phyloP scores from a whole-genome alignment of 2,329 filamentous ascomycete genomes.

The Pseudopithomyces chartarum region DNA sequence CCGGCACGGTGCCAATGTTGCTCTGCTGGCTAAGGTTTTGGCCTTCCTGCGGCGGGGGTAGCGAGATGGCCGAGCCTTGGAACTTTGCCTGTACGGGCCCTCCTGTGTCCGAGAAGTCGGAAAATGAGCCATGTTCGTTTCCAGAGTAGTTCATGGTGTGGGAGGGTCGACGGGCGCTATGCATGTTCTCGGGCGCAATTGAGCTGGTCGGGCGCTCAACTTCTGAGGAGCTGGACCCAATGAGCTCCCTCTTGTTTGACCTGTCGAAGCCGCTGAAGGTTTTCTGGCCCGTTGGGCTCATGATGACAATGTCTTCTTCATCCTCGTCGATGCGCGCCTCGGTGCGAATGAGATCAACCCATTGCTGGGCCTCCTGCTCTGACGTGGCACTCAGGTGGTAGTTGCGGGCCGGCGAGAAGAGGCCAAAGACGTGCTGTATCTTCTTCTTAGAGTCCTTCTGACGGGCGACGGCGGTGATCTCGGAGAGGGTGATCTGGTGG shows the following conservation, averaged over 20 bases:
- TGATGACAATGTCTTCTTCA: constrained; percentile 79
- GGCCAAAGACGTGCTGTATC: constrained; percentile 83
- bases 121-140: constrained; percentile 75
- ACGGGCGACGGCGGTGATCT: constrained; percentile 87
- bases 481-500: constrained; percentile 84
- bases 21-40: constrained; percentile 69
- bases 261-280: constrained; percentile 50
- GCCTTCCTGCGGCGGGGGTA: constrained; percentile 27
- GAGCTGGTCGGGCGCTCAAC: constrained; percentile 42
- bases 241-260: constrained; percentile 25
- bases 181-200: constrained; percentile 34
- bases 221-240: constrained; percentile 54
- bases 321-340: constrained; percentile 87
- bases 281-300: constrained; percentile 65
- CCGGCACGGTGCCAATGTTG: constrained; percentile 52
- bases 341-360: constrained; percentile 80
- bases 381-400: constrained; percentile 83
- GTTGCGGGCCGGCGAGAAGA: constrained; percentile 90
- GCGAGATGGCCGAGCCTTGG: constrained; percentile 56
- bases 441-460: constrained; percentile 89
- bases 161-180: constrained; percentile 59
- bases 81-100: constrained; percentile 45
- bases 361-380: constrained; percentile 77
- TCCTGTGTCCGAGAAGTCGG: constrained; percentile 81
- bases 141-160: constrained; percentile 67